Conservation (phyloP, 139 green algal genomes). For the Nannochloris sp. region DNA sequence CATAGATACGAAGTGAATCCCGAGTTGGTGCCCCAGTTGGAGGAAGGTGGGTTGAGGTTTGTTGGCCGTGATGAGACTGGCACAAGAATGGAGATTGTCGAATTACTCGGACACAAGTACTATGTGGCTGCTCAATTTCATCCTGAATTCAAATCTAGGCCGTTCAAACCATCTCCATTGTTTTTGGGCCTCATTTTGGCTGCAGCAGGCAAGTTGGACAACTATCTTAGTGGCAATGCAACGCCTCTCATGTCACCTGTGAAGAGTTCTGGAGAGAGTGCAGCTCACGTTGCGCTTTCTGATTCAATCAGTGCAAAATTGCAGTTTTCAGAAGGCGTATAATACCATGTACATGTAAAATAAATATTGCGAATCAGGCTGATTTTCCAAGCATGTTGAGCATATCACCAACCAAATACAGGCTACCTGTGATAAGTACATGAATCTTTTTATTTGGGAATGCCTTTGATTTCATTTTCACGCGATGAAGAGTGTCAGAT, state of each 20-base stretch:
- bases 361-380: neutral
- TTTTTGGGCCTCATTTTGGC: slow-evolving; percentile 86
- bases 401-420: slow-evolving; percentile 92
- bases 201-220: slow-evolving; percentile 32
- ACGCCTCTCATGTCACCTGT: slow-evolving; percentile 16
- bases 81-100: slow-evolving; percentile 94
- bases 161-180: slow-evolving; percentile 63
- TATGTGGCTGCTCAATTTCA: slow-evolving; percentile 87
- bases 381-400: slow-evolving; percentile 45
- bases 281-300: neutral
- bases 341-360: too few relatives aligned
- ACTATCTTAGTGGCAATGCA: slow-evolving; percentile 17
- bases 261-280: neutral
- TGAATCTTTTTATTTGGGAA: slow-evolving; percentile 31
- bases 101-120: slow-evolving; percentile 82
- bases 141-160: slow-evolving; percentile 84
- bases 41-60: slow-evolving; percentile 77
- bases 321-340: neutral
- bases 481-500: slow-evolving; percentile 42
- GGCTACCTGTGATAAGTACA: slow-evolving; percentile 87
- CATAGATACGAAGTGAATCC: slow-evolving; percentile 98
- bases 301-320: neutral
- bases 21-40: slow-evolving; percentile 73
- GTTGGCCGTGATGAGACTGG: slow-evolving; percentile 88
- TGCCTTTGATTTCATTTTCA: slow-evolving; percentile 31